Evolutionary conservation across 805 yeast genomes (phyloP), one percentile per base, ranked within the genome.

Genomic region (Saccharomyces paradoxus): DNA sequence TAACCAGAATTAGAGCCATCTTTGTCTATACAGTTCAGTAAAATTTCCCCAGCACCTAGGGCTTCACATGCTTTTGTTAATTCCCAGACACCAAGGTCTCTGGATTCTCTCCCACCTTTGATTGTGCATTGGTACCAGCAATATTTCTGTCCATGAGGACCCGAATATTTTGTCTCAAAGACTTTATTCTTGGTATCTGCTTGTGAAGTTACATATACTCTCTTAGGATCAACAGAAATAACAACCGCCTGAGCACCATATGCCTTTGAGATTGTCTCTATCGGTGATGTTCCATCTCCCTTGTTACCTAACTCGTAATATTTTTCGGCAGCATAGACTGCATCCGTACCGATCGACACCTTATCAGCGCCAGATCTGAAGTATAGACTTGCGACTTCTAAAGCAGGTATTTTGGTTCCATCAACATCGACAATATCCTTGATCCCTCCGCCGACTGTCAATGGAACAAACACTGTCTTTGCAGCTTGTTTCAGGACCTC

Each of bases 371-470:
- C 99, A 0, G 98, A 88, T 57, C 89, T 79, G 78, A 94, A 94
- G 68, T 94, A 94, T 60, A 90, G 74, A 41, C 88, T 81, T 0
- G 99, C 99, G 29, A 94, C 96, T 51, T 90, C 86, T 37, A 87
- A 79, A 0, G 98, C 98, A 6, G 97, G 84, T 13, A 89, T 81
- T 8, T 71, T 63, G 7, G 87, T 82, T 31, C 95, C 95, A 59
- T 81, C 88, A 0, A 96, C 95, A 61, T 94, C 98, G 28, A 81
- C 79, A 60, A 89, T 82, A 68, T 92, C 98, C 60, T 88, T 84
- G 59, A 94, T 94, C 49, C 99, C 99, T 55, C 99, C 99, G 48
- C 99, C 99, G 46, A 94, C 96, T 0, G 99, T 94, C 58, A 94
- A 76, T 8, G 99, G 99, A 13, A 94, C 99, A 73, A 94, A 94